Evolutionary conservation across 202 grass and related monocot species (phyloP).

Genomic region (Bolboschoenoplectus hybrid): DNA sequence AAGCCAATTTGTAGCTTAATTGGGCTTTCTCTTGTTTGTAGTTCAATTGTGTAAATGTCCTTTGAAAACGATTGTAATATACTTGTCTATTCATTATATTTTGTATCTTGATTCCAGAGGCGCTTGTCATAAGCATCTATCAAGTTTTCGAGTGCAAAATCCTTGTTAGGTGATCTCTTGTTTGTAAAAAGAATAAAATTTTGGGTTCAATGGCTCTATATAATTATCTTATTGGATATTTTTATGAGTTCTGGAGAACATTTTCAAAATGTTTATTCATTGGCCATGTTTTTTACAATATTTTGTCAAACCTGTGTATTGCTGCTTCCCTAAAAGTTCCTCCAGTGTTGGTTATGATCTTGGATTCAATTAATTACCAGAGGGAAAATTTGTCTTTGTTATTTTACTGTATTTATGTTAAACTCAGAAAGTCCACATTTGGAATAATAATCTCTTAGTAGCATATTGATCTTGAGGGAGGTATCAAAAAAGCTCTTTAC

Average conservation of each 20-base stretch:
- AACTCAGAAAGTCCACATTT: background rate
- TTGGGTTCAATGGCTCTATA: background rate
- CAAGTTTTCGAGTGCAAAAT: background rate
- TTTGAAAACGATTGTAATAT: background rate
- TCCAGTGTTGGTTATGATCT: background rate
- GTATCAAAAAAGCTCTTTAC: background rate
- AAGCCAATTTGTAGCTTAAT: background rate
- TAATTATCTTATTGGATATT: background rate
- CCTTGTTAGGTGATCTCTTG: conserved; percentile 10
- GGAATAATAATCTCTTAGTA: background rate
- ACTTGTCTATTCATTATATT: background rate
- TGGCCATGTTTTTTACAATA: conserved; percentile 5
- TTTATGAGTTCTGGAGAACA: background rate
- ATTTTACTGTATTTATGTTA: background rate
- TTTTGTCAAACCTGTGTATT: conserved; percentile 18
- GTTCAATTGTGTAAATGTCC: background rate
- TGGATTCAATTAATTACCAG: background rate
- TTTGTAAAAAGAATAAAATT: conserved; percentile 9
- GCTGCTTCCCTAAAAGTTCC: background rate
- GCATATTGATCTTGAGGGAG: background rate
- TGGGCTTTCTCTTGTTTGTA: background rate
- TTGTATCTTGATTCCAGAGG: background rate
- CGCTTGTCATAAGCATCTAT: background rate
- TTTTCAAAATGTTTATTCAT: conserved; percentile 27
- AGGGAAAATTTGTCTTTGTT: background rate